These are phyloP conservation scores for Stenocarpella maydis DNA, from an alignment of 2,329 filamentous ascomycete species.

Conservation along the genomic window DNA sequence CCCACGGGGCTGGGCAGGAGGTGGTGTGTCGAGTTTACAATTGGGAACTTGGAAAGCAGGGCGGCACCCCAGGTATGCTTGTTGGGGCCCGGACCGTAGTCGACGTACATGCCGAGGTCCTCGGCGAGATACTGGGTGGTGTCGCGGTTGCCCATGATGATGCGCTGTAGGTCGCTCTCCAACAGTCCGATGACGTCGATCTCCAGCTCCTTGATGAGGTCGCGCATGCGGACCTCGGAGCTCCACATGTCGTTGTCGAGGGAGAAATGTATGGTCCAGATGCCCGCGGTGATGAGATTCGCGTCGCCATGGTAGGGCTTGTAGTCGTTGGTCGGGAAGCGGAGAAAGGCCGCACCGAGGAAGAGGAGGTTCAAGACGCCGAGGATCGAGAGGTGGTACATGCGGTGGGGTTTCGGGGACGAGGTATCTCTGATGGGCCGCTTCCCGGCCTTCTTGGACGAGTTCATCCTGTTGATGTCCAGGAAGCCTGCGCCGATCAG, in stretches of 20 bases:
- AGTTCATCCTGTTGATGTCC: constrained; percentile 65
- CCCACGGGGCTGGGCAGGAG: constrained; percentile 92
- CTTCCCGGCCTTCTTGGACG: constrained; percentile 50
- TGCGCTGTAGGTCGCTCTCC: constrained; percentile 91
- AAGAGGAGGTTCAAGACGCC: constrained; percentile 82
- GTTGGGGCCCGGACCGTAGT: constrained; percentile 96
- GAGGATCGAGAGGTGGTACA: constrained; percentile 66
- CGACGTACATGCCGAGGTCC: constrained; percentile 97
- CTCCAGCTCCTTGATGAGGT: constrained; percentile 92
- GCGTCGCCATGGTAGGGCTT: constrained; percentile 87
- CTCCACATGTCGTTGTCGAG: constrained; percentile 99
- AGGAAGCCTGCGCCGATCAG: constrained; percentile 86
- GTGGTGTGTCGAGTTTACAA: constrained; percentile 95
- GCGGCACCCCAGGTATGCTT: constrained; percentile 98
- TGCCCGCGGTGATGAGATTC: constrained; percentile 89
- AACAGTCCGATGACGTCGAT: constrained; percentile 96
- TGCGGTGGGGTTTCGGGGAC: constrained; percentile 52
- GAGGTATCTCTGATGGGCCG: constrained; percentile 38
- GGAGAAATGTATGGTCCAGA: constrained; percentile 99
- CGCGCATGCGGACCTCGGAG: constrained; percentile 90
- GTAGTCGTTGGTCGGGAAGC: constrained; percentile 94
- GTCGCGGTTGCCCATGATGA: constrained; percentile 99
- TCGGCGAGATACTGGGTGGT: constrained; percentile 94
- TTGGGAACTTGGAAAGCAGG: constrained; percentile 95
- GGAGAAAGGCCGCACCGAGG: constrained; percentile 81